These are phyloP conservation scores for Cyclostephanos tholiformis DNA, from an alignment of 108 stramenopile genomes.

Conservation along the genomic window DNA sequence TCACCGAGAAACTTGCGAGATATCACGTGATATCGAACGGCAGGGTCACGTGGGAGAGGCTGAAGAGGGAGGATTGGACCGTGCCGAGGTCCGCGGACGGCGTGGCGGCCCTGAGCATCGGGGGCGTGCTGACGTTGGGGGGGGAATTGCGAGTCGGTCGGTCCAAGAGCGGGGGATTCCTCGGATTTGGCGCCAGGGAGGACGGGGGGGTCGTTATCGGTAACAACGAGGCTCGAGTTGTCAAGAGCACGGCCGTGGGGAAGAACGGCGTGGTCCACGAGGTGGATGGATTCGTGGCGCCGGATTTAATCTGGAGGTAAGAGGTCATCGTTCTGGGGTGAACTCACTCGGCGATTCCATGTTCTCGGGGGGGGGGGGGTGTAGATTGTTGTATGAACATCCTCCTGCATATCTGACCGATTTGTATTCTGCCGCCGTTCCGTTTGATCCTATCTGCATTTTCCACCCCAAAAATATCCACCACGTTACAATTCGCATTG, in stretches of 20 bases:
- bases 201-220: conserved; percentile 54
- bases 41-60: conserved; percentile 38
- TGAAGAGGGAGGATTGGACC: conserved; percentile 53
- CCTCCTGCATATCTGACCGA: background rate
- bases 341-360: too few species aligned
- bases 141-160: conserved; percentile 50
- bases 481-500: background rate
- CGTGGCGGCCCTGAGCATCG: conserved; percentile 45
- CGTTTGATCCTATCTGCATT: background rate
- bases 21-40: conserved; percentile 47
- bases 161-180: conserved; percentile 43
- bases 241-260: conserved; percentile 45
- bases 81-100: conserved; percentile 34
- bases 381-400: too few species aligned
- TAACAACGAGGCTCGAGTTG: conserved; percentile 44
- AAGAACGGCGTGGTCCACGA: conserved; percentile 43
- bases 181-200: conserved; percentile 49
- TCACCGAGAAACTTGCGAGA: conserved; percentile 40
- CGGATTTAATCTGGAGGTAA: conserved; percentile 51
- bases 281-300: conserved; percentile 49
- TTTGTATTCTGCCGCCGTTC: background rate
- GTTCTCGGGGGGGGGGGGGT: too few species aligned
- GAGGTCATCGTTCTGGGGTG: too few species aligned
- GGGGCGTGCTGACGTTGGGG: conserved; percentile 44
- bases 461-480: background rate